These are phyloP conservation scores for Starmera amethionina DNA, from an alignment of 805 yeast species.

Conservation along the genomic window DNA sequence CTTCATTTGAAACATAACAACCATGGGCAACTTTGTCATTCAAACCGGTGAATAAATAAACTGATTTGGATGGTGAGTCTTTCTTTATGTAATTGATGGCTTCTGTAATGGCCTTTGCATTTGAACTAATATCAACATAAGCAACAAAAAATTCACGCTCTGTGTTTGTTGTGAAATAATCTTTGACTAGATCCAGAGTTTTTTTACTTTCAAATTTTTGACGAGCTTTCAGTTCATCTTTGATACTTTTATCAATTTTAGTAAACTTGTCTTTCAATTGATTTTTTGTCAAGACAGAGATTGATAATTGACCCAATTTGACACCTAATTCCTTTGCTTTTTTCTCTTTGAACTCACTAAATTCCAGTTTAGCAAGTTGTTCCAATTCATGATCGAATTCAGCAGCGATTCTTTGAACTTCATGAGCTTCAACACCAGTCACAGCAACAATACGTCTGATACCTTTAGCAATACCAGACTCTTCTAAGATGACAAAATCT, in stretches of 20 bases:
- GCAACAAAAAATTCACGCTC: constrained; percentile 53
- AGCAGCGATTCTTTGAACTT: constrained; percentile 75
- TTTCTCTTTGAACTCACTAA: constrained; percentile 73
- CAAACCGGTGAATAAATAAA: constrained; percentile 72
- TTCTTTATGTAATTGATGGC: constrained; percentile 79
- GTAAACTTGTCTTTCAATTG: constrained; percentile 64
- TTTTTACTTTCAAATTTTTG: constrained; percentile 84
- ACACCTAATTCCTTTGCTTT: constrained; percentile 79
- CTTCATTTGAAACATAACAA: constrained; percentile 71
- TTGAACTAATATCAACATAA: constrained; percentile 61
- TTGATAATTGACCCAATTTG: constrained; percentile 67
- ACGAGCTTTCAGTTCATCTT: constrained; percentile 78
- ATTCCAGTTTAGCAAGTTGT: constrained; percentile 51
- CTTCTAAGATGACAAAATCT: constrained; percentile 83
- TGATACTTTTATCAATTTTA: constrained; percentile 74
- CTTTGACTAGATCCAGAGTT: constrained; percentile 67
- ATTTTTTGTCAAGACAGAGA: constrained; percentile 75
- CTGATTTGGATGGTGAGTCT: constrained; percentile 60
- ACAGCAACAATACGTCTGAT: constrained; percentile 97
- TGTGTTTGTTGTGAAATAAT: constrained; percentile 48
- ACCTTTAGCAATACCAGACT: constrained; percentile 97
- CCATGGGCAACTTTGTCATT: constrained; percentile 87
- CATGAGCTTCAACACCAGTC: constrained; percentile 84
- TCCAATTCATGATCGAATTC: constrained; percentile 58
- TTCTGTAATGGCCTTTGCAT: constrained; percentile 91